Percentiles rank a stretch among this genome's conserved stretches.
Conservation (phyloP, 164 flowering plant species). For the Echeveria elegans region DNA sequence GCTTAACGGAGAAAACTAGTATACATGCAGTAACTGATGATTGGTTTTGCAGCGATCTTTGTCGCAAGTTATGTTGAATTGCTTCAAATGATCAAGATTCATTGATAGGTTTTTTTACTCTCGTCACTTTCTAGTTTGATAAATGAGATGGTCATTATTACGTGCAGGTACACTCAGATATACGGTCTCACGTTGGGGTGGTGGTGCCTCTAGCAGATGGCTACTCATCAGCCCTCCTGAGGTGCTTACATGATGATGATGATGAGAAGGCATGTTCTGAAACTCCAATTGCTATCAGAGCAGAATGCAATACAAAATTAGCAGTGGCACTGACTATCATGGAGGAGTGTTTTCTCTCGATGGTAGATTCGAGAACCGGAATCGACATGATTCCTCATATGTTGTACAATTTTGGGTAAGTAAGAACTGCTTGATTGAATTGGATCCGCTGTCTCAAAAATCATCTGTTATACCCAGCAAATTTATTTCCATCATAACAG, state of each 20-base stretch:
- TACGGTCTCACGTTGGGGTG: not conserved
- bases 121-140: not conserved
- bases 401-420: constrained; percentile 87
- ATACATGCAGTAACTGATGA: not conserved
- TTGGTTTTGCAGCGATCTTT: not conserved
- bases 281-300: constrained; percentile 58
- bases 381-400: constrained; percentile 91
- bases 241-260: constrained; percentile 33
- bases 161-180: not conserved
- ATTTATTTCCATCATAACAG: not conserved
- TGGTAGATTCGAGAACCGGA: constrained; percentile 92
- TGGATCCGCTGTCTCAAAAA: not conserved
- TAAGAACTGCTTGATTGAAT: not conserved
- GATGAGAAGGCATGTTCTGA: constrained; percentile 71
- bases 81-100: not conserved
- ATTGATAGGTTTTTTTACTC: no score
- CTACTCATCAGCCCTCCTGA: not conserved
- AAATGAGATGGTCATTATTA: no score
- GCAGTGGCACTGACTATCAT: constrained; percentile 87
- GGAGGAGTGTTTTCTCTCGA: constrained; percentile 97
- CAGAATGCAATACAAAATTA: constrained; percentile 88
- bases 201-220: not conserved
- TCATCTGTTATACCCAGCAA: not conserved
- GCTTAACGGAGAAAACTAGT: not conserved
- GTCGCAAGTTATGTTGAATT: not conserved